Base-by-base conservation (phyloP, 192 early-diverging fungal species). In the Phlyctochytrium bullatum region DNA sequence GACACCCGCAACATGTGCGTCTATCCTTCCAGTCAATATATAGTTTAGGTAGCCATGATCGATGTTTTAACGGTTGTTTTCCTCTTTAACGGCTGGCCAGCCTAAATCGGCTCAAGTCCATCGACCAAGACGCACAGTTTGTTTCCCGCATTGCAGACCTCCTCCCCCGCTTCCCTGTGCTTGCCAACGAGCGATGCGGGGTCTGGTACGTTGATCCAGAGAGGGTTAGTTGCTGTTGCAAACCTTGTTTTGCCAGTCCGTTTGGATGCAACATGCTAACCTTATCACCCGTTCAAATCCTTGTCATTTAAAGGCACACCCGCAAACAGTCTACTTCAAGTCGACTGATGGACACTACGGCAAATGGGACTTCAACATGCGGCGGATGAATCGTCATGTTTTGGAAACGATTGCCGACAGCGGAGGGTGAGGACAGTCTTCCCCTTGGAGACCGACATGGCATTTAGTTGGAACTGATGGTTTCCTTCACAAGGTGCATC, bases 341-440 rank as follows among this genome's bases (percentile, higher is more conserved):
- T 96, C 94, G 3, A 96, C 94, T 1, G 94, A 96, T 77, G 94
- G 94, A 0, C 94, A 96, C 68, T 88, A 80, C 32, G 88, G 89
- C 1, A 79, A 86, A 53, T 94, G 93, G 93, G 85, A 88, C 62
- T 93, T 95, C 34, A 95, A 86, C 67, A 59, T 94, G 59, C 83
- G 91, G 33, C 58, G 94, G 59, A 77, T 90, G 59, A 96, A 96
- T 73, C 78, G 85, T 34, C 90, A 92, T 64, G 62, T 94, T 28
- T 64, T 96, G 1, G 52, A 73, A 20, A 58, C 82, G 17, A 81
- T 96, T 20, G 52, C 62, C 3, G 24, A 72, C 0, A 65, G 87
- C 63, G 58, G 70, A 28, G 91, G 92, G 86, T 90, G 68, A 73
- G 66, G 33, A 10, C n/a, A n/a, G n/a, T n/a, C n/a, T 34, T 56